Evolutionary conservation across 306 rosid genomes (phyloP), one percentile per base, ranked within the genome.

Genomic region (Trichosanthes truncata): DNA sequence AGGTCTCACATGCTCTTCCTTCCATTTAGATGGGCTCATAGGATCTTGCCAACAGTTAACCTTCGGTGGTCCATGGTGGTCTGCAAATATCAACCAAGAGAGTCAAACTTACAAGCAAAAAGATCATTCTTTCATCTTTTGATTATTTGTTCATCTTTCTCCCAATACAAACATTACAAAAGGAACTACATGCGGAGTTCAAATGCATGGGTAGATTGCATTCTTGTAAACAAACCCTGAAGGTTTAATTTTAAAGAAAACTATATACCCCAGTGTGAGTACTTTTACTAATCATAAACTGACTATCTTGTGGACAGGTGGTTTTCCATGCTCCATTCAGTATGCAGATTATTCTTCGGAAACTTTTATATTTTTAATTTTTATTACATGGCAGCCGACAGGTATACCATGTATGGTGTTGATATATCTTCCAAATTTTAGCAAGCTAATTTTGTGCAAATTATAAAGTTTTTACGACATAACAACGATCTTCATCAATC

Each of bases 1-100:
- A 74, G 74, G 51, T 84, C 98, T 88, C 81, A 96, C 98, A 74
- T 96, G 99, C 87, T 96, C 99, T 81, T 96, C 98, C 94, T 96
- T 96, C 99, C 99, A 96, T 82, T 90, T 88, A 52, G 98, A 86
- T 68, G 99, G 99, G 86, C 87, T 93, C 93, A 81, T 55, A 78
- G 99, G 99, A 84, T 96, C 99, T 77, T 85, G 43, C 99, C 98
- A 96, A 43, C 65, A 56, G 79, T 85, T 89, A 86, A 96, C 84
- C 88, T 35, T 93, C 20, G 97, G 85, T 6, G 98, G 80, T 4
- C 94, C 98, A 89, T 96, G 93, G 84, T 81, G 94, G 88, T 93
- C 99, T 96, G 90, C 86, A 86, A 83, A 63, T 66, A 78, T 60
- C 41, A 46, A 35, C 46, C 20, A 77, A 38, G 76, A 36, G 21